Conservation (phyloP, 495 filamentous ascomycete genomes). For the Podospora sp. region DNA sequence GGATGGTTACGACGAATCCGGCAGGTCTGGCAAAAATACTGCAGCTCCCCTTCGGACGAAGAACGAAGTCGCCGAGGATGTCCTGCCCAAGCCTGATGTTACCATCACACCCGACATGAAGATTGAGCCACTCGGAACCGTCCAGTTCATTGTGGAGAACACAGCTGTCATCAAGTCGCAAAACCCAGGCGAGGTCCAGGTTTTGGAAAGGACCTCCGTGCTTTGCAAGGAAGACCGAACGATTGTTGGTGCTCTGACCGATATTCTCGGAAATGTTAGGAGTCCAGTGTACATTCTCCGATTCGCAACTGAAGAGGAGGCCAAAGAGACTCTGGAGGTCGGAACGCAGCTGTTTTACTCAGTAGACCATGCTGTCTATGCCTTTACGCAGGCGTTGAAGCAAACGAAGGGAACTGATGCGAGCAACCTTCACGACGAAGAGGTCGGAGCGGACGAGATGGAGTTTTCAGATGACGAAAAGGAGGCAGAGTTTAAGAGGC, state of each 20-base stretch:
- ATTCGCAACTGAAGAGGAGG: slow-evolving; percentile 66
- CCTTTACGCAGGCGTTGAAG: slow-evolving; percentile 80
- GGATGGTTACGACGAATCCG: slow-evolving; percentile 63
- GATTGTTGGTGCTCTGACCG: slow-evolving; percentile 76
- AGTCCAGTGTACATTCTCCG: slow-evolving; percentile 79
- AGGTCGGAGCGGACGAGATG: slow-evolving; percentile 78
- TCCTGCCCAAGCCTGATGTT: slow-evolving; percentile 73
- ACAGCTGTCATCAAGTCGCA: slow-evolving; percentile 77
- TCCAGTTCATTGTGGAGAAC: slow-evolving; percentile 75
- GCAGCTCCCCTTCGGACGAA: slow-evolving; percentile 63
- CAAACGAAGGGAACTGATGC: slow-evolving; percentile 84
- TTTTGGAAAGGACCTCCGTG: slow-evolving; percentile 79
- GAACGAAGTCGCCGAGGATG: slow-evolving; percentile 71
- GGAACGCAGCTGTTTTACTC: slow-evolving; percentile 79
- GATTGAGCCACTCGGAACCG: slow-evolving; percentile 69
- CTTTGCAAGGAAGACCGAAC: slow-evolving; percentile 76
- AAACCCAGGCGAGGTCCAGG: slow-evolving; percentile 76
- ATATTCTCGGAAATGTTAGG: slow-evolving; percentile 79
- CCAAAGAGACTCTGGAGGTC: slow-evolving; percentile 59
- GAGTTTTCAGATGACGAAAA: slow-evolving; percentile 97
- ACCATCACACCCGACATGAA: slow-evolving; percentile 72
- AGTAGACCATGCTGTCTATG: slow-evolving; percentile 69
- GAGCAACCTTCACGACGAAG: slow-evolving; percentile 91
- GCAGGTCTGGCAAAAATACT: slow-evolving; percentile 45
- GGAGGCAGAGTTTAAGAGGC: slow-evolving; percentile 76